Evolutionary conservation across 192 early-diverging fungal species (phyloP).

Genomic region (Nowakowskiella sp.): DNA sequence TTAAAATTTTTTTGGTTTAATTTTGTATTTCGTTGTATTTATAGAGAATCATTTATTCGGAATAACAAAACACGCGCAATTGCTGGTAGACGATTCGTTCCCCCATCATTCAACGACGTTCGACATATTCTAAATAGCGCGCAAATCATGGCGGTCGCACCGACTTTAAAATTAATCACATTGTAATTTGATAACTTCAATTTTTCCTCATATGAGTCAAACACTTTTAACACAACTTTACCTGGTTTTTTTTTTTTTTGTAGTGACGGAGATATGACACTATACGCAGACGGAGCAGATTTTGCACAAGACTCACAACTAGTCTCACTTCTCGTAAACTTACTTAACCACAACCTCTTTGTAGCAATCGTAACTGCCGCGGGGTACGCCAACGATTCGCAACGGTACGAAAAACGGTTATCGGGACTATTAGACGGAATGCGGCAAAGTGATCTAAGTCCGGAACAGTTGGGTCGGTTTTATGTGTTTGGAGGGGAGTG

Average conservation of each 20-base stretch:
- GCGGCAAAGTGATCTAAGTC: slow-evolving; percentile 30
- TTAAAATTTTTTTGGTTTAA: no score
- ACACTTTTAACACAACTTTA: neutral
- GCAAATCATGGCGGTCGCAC: slow-evolving; percentile 73
- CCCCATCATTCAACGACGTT: slow-evolving; percentile 90
- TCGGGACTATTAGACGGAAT: slow-evolving; percentile 68
- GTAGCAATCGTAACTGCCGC: slow-evolving; percentile 91
- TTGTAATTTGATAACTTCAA: slow-evolving; percentile 47
- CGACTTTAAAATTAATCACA: slow-evolving; percentile 66
- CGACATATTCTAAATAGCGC: slow-evolving; percentile 82
- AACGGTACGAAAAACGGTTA: slow-evolving; percentile 68
- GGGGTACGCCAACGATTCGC: slow-evolving; percentile 66
- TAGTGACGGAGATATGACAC: slow-evolving; percentile 87
- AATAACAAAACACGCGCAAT: slow-evolving; percentile 63
- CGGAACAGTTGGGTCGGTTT: slow-evolving; percentile 50
- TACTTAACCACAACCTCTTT: slow-evolving; percentile 55
- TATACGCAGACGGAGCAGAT: slow-evolving; percentile 81
- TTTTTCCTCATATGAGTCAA: neutral
- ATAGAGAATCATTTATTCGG: slow-evolving; percentile 58
- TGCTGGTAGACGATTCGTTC: slow-evolving; percentile 68
- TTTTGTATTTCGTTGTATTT: no score
- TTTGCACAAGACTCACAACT: slow-evolving; percentile 65
- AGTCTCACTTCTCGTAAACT: slow-evolving; percentile 52
- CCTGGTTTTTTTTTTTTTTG: neutral
- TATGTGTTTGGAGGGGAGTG: slow-evolving; percentile 84